Evolutionary conservation across 495 filamentous ascomycete genomes (phyloP).

Genomic region (Daldinia loculata): DNA sequence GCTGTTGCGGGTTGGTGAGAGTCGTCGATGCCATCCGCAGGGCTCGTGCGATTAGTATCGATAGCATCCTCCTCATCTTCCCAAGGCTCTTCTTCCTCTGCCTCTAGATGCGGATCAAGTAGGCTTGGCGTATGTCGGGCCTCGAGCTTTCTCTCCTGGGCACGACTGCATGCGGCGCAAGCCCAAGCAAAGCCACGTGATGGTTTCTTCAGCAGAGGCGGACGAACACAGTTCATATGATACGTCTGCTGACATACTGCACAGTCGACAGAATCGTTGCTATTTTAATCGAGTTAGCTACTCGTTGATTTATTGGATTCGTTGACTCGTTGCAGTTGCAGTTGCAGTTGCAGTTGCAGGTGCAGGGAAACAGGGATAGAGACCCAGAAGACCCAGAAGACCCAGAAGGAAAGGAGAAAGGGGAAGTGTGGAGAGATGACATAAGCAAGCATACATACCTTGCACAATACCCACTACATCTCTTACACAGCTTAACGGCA

Average conservation of each 20-base stretch:
- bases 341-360: no score
- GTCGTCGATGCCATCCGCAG: conserved; percentile 63
- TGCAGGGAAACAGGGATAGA: background rate
- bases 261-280: conserved; percentile 95
- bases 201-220: conserved; percentile 92
- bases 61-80: conserved; percentile 79
- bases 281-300: conserved; percentile 45
- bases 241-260: conserved; percentile 94
- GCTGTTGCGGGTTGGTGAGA: conserved; percentile 76
- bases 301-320: conserved; percentile 28
- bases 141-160: conserved; percentile 91
- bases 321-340: background rate
- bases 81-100: conserved; percentile 81
- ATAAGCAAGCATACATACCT: conserved; percentile 66
- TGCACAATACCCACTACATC: conserved; percentile 87
- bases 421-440: conserved; percentile 30
- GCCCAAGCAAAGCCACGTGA: conserved; percentile 98
- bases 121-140: conserved; percentile 82
- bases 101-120: conserved; percentile 64
- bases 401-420: background rate
- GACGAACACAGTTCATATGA: conserved; percentile 97
- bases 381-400: background rate
- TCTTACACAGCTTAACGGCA: conserved; percentile 95
- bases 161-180: conserved; percentile 92
- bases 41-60: conserved; percentile 66